phyloP scores from a whole-genome alignment of 202 grass and related monocot genomes.

The Hordeum pubiflorum region DNA sequence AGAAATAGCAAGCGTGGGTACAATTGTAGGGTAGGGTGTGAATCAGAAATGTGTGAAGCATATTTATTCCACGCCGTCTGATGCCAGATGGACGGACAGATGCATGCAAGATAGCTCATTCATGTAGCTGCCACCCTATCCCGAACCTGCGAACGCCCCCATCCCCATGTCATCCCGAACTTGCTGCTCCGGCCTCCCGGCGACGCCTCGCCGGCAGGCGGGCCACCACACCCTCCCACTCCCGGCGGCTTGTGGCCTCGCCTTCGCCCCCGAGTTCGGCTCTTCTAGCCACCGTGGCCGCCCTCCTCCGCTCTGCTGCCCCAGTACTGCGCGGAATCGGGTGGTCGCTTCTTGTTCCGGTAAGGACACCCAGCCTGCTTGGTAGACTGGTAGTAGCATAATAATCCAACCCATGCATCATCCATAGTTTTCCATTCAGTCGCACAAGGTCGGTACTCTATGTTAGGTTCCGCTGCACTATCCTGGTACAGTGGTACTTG shows the following conservation, averaged over 20 bases:
- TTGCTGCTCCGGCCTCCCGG: not conserved
- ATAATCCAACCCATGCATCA: too few species aligned
- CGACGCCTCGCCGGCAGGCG: not conserved
- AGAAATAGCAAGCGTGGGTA: not conserved
- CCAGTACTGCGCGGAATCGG: not conserved
- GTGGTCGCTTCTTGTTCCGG: not conserved
- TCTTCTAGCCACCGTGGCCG: not conserved
- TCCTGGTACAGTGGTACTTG: too few species aligned
- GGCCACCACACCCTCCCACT: not conserved
- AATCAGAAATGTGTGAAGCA: not conserved
- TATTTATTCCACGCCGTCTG: not conserved
- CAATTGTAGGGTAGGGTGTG: not conserved
- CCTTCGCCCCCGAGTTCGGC: not conserved
- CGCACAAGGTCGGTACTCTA: too few species aligned
- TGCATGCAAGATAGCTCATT: not conserved
- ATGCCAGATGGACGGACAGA: not conserved
- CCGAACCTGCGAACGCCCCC: not conserved
- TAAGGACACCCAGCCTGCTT: not conserved
- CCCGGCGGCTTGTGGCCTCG: not conserved
- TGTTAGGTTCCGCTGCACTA: too few species aligned
- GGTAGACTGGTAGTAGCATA: too few species aligned
- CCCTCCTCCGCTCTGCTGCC: not conserved
- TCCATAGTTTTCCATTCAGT: too few species aligned
- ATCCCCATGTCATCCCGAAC: not conserved
- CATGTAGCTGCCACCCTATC: not conserved